These are phyloP conservation scores for Dalbergia oliveri DNA, from an alignment of 306 rosid species.

Conservation along the genomic window DNA sequence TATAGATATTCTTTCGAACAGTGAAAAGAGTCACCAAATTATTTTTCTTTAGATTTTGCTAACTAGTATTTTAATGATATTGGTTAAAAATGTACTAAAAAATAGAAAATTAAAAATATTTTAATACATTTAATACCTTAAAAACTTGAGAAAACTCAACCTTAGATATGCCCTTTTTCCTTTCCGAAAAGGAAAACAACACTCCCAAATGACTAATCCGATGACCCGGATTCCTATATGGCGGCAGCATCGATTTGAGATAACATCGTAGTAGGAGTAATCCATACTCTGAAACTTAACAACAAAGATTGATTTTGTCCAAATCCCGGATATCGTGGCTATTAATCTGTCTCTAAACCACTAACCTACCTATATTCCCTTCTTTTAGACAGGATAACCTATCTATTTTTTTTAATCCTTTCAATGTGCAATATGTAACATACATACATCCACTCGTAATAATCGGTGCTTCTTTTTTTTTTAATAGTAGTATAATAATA, in stretches of 20 bases:
- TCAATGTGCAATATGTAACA: neutral
- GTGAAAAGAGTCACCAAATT: too few relatives aligned
- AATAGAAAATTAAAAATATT: too few relatives aligned
- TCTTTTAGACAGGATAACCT: too few relatives aligned
- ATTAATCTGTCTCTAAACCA: conserved; percentile 14
- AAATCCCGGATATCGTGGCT: conserved; percentile 9
- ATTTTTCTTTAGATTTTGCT: too few relatives aligned
- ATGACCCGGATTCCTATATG: neutral
- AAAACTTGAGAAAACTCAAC: too few relatives aligned
- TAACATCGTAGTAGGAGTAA: neutral
- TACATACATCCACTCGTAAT: neutral
- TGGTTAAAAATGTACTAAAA: too few relatives aligned
- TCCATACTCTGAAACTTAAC: neutral
- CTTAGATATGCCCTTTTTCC: too few relatives aligned
- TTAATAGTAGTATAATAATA: neutral
- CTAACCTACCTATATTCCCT: neutral
- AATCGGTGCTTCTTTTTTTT: neutral
- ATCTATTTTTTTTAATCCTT: too few relatives aligned
- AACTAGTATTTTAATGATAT: too few relatives aligned
- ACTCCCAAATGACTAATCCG: neutral
- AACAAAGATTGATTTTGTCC: conserved; percentile 2
- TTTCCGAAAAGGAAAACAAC: neutral
- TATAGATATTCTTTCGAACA: too few relatives aligned
- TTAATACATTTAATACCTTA: too few relatives aligned
- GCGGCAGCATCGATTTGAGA: neutral